Conservation (phyloP, 208 protist genomes). For the Tetramitus jugosus region DNA sequence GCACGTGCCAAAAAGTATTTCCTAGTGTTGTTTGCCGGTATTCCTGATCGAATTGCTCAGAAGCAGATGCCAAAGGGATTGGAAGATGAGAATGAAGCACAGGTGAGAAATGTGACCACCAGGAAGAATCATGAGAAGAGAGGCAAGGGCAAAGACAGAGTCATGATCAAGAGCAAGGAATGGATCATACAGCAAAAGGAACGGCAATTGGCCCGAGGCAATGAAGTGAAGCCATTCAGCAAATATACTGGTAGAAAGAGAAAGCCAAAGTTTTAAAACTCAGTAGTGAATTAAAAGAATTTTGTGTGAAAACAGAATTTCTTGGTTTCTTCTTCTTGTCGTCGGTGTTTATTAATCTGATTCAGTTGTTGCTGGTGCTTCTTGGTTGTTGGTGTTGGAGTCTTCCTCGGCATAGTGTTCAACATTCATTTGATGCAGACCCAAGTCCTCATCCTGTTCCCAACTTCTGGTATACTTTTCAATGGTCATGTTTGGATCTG, state of each 20-base stretch:
- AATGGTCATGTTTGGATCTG: conserved; percentile 63
- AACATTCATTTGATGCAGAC: conserved; percentile 56
- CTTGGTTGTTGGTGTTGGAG: too few species aligned
- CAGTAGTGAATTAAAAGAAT: too few species aligned
- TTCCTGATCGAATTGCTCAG: conserved; percentile 59
- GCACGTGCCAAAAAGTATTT: conserved; percentile 94
- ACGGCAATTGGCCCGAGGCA: conserved; percentile 70
- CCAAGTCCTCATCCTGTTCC: conserved; percentile 84
- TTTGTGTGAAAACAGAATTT: too few species aligned
- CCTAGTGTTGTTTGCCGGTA: conserved; percentile 73
- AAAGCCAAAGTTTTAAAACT: conserved; percentile 70
- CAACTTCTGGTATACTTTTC: conserved; percentile 67
- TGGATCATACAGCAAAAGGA: conserved; percentile 93
- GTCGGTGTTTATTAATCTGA: too few species aligned
- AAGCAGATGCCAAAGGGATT: conserved; percentile 40
- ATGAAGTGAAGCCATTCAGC: conserved; percentile 68
- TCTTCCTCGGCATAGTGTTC: neutral
- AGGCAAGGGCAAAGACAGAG: conserved; percentile 53
- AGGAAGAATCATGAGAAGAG: conserved; percentile 39
- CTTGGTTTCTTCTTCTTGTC: too few species aligned
- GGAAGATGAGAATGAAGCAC: conserved; percentile 11
- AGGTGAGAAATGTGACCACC: neutral
- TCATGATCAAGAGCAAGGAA: conserved; percentile 64
- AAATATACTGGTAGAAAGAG: conserved; percentile 93
- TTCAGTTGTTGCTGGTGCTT: too few species aligned